Percentiles rank a stretch among this genome's conserved stretches.
These are phyloP conservation scores for Artemisia annua DNA, from an alignment of 129 eudicot genomes.

Conservation along the genomic window DNA sequence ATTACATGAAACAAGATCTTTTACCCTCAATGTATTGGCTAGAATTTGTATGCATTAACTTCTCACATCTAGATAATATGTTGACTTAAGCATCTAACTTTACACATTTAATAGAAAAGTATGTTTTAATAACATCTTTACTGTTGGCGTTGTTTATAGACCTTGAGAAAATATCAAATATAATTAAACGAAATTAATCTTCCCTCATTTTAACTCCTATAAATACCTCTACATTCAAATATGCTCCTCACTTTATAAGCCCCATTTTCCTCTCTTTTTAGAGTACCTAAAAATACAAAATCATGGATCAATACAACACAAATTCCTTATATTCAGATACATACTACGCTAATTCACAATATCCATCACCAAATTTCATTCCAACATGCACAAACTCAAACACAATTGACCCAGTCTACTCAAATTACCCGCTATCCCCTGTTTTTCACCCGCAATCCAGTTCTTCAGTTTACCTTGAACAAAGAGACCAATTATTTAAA, in stretches of 20 bases:
- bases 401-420: constrained; percentile 64
- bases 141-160: too few relatives aligned
- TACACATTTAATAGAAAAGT: too few relatives aligned
- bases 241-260: neutral
- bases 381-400: constrained; percentile 38
- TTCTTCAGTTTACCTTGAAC: constrained; percentile 63
- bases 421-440: constrained; percentile 36
- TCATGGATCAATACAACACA: constrained; percentile 2
- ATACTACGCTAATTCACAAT: neutral
- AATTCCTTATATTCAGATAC: neutral
- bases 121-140: too few relatives aligned
- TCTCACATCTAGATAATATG: too few relatives aligned
- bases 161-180: too few relatives aligned
- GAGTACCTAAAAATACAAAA: neutral
- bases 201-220: too few relatives aligned
- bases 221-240: too few relatives aligned
- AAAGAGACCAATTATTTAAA: constrained; percentile 56
- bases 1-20: too few relatives aligned
- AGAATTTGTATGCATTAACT: too few relatives aligned
- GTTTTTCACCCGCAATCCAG: constrained; percentile 46
- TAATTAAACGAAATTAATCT: too few relatives aligned
- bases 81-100: too few relatives aligned
- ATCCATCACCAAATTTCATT: constrained; percentile 47
- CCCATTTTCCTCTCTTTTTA: neutral
- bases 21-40: too few relatives aligned